Evolutionary conservation across 345 rosid genomes (phyloP).

Genomic region (Eutrema yunnanense): DNA sequence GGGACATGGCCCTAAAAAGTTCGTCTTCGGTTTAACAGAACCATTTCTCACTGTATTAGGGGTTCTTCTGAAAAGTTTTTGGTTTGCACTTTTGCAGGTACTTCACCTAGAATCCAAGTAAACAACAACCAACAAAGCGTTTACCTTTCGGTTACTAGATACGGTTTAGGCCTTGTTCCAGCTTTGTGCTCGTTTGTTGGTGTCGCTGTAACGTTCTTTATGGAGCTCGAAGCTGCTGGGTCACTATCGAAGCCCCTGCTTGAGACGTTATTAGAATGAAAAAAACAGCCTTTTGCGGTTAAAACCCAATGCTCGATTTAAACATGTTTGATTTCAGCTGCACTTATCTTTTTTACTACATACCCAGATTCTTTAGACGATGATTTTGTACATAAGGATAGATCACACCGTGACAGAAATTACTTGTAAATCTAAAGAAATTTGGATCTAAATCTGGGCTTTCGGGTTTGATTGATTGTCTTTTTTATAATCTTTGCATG

Average conservation of each 20-base stretch:
- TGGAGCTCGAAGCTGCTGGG: constrained; percentile 47
- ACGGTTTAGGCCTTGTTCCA: constrained; percentile 82
- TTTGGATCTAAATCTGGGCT: background rate
- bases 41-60: background rate
- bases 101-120: constrained; percentile 34
- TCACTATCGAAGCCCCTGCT: constrained; percentile 36
- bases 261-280: constrained; percentile 58
- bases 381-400: constrained; percentile 20
- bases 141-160: constrained; percentile 63
- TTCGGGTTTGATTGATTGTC: constrained; percentile 7
- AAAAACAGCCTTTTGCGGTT: background rate
- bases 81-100: constrained; percentile 35
- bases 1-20: too few relatives aligned
- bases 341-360: background rate
- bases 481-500: background rate
- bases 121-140: constrained; percentile 7
- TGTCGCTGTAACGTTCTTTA: constrained; percentile 61
- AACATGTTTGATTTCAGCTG: background rate
- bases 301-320: background rate
- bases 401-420: background rate
- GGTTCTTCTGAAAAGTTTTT: background rate
- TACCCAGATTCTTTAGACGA: constrained; percentile 6
- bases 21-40: background rate
- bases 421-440: background rate
- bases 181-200: constrained; percentile 73